Base-by-base conservation (phyloP, 1,139 yeast genomes). In the Kodamaea suecica region DNA sequence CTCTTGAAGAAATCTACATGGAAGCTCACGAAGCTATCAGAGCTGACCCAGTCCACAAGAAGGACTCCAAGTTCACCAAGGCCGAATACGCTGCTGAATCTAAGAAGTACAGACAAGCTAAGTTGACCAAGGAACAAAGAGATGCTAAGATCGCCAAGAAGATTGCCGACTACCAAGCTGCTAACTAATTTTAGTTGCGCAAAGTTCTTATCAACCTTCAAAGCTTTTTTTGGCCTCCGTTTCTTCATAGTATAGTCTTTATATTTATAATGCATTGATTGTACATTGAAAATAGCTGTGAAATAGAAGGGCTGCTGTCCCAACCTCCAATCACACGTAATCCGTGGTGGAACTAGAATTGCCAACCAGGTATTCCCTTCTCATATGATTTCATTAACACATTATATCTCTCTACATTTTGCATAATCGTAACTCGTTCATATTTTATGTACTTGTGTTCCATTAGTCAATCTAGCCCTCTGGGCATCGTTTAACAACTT, bases 81-180 rank as follows among this genome's bases (percentile, higher is more conserved):
- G 97, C 84, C 69, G 95, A 90, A 76, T 90, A 88, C 81, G 95
- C 95, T 77, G 95, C 95, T 70, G 86, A 82, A 71, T 81, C 95
- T 55, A 84, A 83, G 81, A 87, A 90, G 78, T 86, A 71, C 95
- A 84, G 77, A 75, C 82, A 79, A 68, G 72, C 65, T 63, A 90
- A 87, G 78, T 82, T 90, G 73, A 78, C 97, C 76, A 79, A 66
- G 66, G 97, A 78, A 61, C 86, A 92, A 80, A 86, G 95, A 78
- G 69, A 77, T 59, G 96, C 85, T 58, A 84, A 78, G 67, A 77
- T 92, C 68, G 87, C 80, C 64, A 84, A 82, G 69, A 90, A 86
- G 86, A 88, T 92, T 68, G 92, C 92, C 67, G 84, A 80, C 63
- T 81, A 82, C 78, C 66, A 77, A 65, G 77, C 78, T 59, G 64